Conservation (phyloP, 352 stramenopile species). For the Pythium sukuiense region DNA sequence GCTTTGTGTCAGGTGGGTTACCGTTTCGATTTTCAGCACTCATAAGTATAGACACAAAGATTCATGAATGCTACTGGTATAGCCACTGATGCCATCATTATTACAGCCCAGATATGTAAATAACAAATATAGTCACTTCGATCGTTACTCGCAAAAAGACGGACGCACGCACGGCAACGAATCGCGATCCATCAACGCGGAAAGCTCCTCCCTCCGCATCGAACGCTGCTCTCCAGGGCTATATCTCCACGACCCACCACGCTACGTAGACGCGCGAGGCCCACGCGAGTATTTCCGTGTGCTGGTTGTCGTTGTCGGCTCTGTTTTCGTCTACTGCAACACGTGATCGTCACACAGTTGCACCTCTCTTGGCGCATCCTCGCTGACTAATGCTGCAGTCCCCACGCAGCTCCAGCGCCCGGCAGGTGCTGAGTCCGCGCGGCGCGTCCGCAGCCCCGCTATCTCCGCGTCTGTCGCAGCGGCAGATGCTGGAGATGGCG, state of each 20-base stretch:
- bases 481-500: conserved; percentile 42
- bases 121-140: background rate
- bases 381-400: conserved; percentile 2
- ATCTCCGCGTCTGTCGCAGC: conserved; percentile 20
- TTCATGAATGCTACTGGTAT: background rate
- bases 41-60: background rate
- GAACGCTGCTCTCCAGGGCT: background rate
- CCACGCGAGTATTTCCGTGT: background rate
- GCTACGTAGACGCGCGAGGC: background rate
- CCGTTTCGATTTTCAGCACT: conserved; percentile 2
- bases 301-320: background rate
- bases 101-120: background rate
- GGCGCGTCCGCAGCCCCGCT: background rate
- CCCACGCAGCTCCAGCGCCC: conserved; percentile 3
- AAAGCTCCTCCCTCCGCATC: background rate
- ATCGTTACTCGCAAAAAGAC: background rate
- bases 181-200: conserved; percentile 8
- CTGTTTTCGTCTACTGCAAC: background rate
- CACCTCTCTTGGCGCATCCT: background rate
- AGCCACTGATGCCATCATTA: background rate
- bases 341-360: background rate
- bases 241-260: background rate
- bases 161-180: background rate
- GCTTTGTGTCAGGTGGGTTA: conserved; percentile 7
- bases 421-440: conserved; percentile 21